Percentiles rank a stretch among this genome's conserved stretches.
phyloP scores from a whole-genome alignment of 1,284 basidiomycete species.

The Irpex sp. region DNA sequence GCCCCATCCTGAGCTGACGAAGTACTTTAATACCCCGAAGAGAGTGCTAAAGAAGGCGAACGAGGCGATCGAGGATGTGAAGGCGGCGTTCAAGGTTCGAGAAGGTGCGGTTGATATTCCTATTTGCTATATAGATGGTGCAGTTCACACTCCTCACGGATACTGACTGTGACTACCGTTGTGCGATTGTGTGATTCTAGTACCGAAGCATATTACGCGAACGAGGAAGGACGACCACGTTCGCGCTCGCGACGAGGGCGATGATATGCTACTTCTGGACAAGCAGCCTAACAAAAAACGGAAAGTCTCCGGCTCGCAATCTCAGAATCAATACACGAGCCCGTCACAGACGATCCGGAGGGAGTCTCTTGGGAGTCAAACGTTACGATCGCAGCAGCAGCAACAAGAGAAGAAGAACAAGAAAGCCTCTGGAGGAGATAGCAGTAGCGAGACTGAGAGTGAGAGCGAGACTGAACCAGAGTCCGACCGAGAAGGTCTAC shows the following conservation, averaged over 20 bases:
- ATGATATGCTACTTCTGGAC: constrained; percentile 60
- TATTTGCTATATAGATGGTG: too few species aligned
- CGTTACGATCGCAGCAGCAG: background rate
- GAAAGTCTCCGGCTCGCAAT: constrained; percentile 18
- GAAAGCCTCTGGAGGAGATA: constrained; percentile 27
- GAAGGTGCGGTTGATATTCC: constrained; percentile 41
- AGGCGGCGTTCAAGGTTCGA: constrained; percentile 66
- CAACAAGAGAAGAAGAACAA: constrained; percentile 19
- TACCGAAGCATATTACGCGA: constrained; percentile 48
- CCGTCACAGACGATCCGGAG: background rate
- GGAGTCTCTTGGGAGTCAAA: background rate
- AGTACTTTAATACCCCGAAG: constrained; percentile 78
- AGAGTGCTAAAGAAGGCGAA: constrained; percentile 57
- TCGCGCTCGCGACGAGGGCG: constrained; percentile 58
- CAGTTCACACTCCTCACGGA: too few species aligned
- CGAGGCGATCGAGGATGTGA: constrained; percentile 55
- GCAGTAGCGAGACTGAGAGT: constrained; percentile 30
- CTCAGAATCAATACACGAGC: constrained; percentile 6
- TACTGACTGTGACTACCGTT: background rate
- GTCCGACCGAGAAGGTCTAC: constrained; percentile 5
- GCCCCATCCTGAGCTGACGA: constrained; percentile 78
- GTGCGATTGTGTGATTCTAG: constrained; percentile 25
- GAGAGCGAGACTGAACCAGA: constrained; percentile 26
- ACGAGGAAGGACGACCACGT: constrained; percentile 53
- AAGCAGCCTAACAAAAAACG: constrained; percentile 28